Base-by-base conservation (phyloP, 805 yeast genomes). In the Blastobotrys attinorum region DNA sequence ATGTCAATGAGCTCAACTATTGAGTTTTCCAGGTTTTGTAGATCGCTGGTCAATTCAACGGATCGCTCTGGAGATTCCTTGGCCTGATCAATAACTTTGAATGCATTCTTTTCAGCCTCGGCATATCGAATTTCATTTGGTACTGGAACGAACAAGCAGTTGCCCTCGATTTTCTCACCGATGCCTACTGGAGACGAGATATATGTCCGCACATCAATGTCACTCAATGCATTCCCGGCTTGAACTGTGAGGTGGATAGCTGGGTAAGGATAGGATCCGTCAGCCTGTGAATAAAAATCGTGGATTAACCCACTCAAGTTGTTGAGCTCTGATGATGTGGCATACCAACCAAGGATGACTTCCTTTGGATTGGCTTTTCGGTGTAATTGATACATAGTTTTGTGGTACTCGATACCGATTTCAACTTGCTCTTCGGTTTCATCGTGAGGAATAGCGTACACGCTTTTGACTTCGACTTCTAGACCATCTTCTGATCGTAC, bases 291-390 rank as follows among this genome's bases (percentile, higher is more conserved):
- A 66, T 81, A 86, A 58, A 84, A 81, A 57, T 81, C 90, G 61
- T 86, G 95, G 56, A 86, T 79, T 51, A 84, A 71, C 7, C 85
- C 85, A 11, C 88, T 77, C 61, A 81, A 75, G 44, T 77, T 72
- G 64, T 83, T 89, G 50, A 85, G 73, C 51, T 69, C 70, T 16
- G 73, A 66, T 39, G 70, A 66, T 15, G 82, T 69, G 21, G 71
- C 60, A 61, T 83, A 87, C 96, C 96, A 87, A 44, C 96, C 96
- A 39, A 87, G 71, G 44, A 87, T 81, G 41, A 73, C 71, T 51
- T 80, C 83, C 59, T 82, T 83, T 45, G 92, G 90, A 64, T 81
- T 81, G 27, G 90, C 79, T 59, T 77, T 77, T 67, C 80, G 82
- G 65, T 83, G 77, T 57, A 87, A 67, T 54, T 77, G 79, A 64